Conservation (phyloP, 2,329 filamentous ascomycete genomes). For the Calonectria henricotiae region DNA sequence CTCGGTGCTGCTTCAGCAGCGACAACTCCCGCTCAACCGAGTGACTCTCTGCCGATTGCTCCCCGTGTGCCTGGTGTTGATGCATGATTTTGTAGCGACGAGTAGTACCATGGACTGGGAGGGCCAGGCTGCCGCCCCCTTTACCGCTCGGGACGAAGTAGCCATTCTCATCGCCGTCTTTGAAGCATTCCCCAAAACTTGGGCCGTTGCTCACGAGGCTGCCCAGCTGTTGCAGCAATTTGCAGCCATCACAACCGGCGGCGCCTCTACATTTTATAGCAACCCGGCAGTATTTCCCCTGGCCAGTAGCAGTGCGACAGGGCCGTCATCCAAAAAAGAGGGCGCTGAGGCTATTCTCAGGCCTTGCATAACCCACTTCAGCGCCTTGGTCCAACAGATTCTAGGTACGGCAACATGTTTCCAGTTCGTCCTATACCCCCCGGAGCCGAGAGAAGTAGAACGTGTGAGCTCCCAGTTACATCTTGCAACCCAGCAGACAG, state of each 20-base stretch:
- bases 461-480: constrained; percentile 32
- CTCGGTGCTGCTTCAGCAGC: constrained; percentile 61
- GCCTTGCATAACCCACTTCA: constrained; percentile 47
- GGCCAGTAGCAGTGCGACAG: background rate
- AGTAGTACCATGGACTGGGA: constrained; percentile 40
- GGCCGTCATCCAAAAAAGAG: constrained; percentile 35
- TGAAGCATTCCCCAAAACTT: constrained; percentile 59
- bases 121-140: constrained; percentile 44
- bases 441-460: constrained; percentile 41
- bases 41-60: constrained; percentile 61
- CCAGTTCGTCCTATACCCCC: constrained; percentile 45
- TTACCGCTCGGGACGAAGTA: constrained; percentile 58
- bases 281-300: constrained; percentile 41
- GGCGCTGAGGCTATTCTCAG: constrained; percentile 43
- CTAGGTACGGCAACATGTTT: constrained; percentile 57
- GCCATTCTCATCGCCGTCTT: constrained; percentile 56
- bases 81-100: constrained; percentile 53
- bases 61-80: constrained; percentile 59
- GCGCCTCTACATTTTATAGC: constrained; percentile 43
- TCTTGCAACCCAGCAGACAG: constrained; percentile 39
- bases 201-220: constrained; percentile 57
- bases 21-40: constrained; percentile 63
- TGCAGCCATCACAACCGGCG: constrained; percentile 42
- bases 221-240: constrained; percentile 57
- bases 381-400: constrained; percentile 54